phyloP scores from a whole-genome alignment of 2,329 filamentous ascomycete species.

The Sodiomyces alkalinus region DNA sequence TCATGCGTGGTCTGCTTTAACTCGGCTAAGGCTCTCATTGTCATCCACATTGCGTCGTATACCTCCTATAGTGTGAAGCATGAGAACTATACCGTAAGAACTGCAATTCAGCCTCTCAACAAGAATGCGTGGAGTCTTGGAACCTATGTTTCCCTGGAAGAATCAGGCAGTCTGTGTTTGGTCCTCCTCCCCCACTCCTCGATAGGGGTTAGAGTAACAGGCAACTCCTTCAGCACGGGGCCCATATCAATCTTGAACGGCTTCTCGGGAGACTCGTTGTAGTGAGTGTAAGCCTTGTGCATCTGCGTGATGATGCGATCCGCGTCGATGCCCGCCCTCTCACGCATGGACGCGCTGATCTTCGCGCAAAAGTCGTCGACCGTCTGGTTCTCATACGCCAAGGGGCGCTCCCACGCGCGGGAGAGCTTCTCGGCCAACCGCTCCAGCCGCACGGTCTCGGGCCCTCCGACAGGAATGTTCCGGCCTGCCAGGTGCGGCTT shows the following conservation, averaged over 20 bases:
- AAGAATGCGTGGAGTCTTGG: no score
- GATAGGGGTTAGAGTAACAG: constrained; percentile 15
- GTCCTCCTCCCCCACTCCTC: constrained; percentile 18
- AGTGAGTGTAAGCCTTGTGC: constrained; percentile 24
- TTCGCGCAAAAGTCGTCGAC: constrained; percentile 15
- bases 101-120: no score
- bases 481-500: constrained; percentile 17
- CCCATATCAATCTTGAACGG: constrained; percentile 22
- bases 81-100: no score
- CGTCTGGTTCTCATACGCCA: constrained; percentile 17
- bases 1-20: no score
- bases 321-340: constrained; percentile 17
- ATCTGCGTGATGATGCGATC: constrained; percentile 20
- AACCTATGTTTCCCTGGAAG: no score
- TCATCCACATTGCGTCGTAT: no score
- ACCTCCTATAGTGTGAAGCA: no score
- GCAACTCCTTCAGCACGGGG: constrained; percentile 16
- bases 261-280: constrained; percentile 20
- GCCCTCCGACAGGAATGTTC: constrained; percentile 18
- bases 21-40: no score
- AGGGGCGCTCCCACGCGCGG: constrained; percentile 15
- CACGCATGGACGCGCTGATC: constrained; percentile 16
- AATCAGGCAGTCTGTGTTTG: constrained; percentile 2
- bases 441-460: constrained; percentile 16
- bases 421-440: constrained; percentile 18